Base-by-base conservation (phyloP, 1,284 basidiomycete species). In the Cutaneotrichosporon daszewskae region DNA sequence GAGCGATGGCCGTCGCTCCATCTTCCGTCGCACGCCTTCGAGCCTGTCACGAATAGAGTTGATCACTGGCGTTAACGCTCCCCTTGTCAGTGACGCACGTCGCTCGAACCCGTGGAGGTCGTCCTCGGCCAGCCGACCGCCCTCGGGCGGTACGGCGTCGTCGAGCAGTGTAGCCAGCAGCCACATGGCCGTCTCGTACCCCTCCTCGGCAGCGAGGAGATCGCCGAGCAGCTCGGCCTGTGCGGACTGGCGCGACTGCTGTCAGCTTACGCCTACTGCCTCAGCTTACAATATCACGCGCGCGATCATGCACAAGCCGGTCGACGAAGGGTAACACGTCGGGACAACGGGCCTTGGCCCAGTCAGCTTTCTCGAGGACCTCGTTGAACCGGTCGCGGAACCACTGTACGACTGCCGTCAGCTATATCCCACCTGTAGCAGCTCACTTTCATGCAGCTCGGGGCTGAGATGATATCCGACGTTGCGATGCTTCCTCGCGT, bases 161-260 rank as follows among this genome's bases (percentile, higher is more conserved):
- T 98, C 94, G 59, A 94, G 82, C 5, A 97, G 76, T 0, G 89
- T 85, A 54, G 87, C 86, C 20, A 98, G 74, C 64, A 92, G 85
- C 85, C 88, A 94, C 16, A 95, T 71, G 0, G 90, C 89, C 51
- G 89, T 89, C 64, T 96, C 92, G 71, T 98, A 98, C 27, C 92
- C 77, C 60, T 85, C 84, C 72, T 95, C 85, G 63, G 91, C 95
- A 56, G 86, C 83, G 22, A 62, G 44, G 4, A 71, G 59, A 53
- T 90, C 85, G 55, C 89, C 86, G 18, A 87, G 75, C 0, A 97
- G 77, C 64, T 98, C 94, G 61, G 91, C 88, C 22, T 85, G 78
- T 1, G 94, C 94, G 32, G 90, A 91, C 4, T 84, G 85, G 9
- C 91, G 84, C 47, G 90, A 94, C 39, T 41, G 25, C 4, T 9